A percentile compares a stretch with the other conserved stretches of the same genome.
These are phyloP conservation scores for Flaveria brownii DNA, from an alignment of 129 eudicot species.

Conservation along the genomic window DNA sequence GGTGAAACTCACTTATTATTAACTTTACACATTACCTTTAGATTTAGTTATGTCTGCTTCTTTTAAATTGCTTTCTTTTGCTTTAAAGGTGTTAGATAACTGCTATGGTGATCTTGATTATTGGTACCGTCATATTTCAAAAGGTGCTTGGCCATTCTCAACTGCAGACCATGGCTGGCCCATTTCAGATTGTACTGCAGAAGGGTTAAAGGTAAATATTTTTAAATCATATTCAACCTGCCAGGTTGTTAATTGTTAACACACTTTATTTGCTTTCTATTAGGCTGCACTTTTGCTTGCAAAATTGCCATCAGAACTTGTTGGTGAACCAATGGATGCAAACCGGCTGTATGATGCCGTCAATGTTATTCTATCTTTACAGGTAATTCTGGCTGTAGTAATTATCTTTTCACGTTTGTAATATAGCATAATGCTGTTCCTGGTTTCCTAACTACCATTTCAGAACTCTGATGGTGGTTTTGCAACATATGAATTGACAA, in stretches of 20 bases:
- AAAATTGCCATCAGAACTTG: constrained; percentile 66
- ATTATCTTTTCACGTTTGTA: constrained; percentile 14
- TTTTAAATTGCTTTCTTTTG: neutral
- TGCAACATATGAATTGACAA: constrained; percentile 95
- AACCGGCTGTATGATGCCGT: constrained; percentile 71
- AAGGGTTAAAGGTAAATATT: constrained; percentile 75
- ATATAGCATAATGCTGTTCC: constrained; percentile 6
- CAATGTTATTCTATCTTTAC: constrained; percentile 78
- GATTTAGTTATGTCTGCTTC: neutral
- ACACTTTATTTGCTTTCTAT: constrained; percentile 7
- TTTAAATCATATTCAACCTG: constrained; percentile 9
- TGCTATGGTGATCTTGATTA: constrained; percentile 71
- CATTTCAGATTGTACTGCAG: constrained; percentile 96
- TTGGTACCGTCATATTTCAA: constrained; percentile 95
- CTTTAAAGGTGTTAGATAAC: constrained; percentile 69
- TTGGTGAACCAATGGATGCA: constrained; percentile 75
- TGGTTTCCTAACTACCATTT: constrained; percentile 15
- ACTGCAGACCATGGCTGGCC: constrained; percentile 99
- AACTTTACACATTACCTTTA: constrained; percentile 7
- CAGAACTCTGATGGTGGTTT: constrained; percentile 86
- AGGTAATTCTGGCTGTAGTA: constrained; percentile 47
- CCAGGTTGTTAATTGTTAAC: constrained; percentile 14
- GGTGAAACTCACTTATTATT: constrained; percentile 39
- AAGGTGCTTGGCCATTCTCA: constrained; percentile 99
- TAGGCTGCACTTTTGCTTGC: constrained; percentile 80